Percentiles rank a stretch among this genome's conserved stretches.
These are phyloP conservation scores for Leccinum truebloodii DNA, from an alignment of 768 basidiomycete genomes.

Conservation along the genomic window DNA sequence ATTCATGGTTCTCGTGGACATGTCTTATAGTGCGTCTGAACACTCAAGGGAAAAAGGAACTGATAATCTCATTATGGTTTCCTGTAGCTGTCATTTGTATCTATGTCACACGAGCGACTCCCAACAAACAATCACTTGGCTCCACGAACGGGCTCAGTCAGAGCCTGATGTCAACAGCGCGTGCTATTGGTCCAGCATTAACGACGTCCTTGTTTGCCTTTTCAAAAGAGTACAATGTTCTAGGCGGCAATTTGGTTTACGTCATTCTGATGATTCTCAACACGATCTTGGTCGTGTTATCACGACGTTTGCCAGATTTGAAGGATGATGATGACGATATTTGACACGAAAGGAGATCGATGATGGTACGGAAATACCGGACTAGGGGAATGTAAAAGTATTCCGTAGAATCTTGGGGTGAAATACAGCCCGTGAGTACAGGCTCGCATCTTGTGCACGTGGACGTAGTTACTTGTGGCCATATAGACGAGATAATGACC, in stretches of 20 bases:
- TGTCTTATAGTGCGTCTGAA: constrained; percentile 40
- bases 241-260: constrained; percentile 55
- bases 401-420: no score
- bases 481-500: background rate
- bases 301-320: constrained; percentile 24
- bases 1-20: constrained; percentile 38
- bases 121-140: constrained; percentile 53
- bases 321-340: constrained; percentile 9
- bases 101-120: constrained; percentile 53
- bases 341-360: background rate
- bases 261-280: constrained; percentile 38
- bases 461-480: no score
- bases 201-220: constrained; percentile 55
- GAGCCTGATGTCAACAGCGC: constrained; percentile 44
- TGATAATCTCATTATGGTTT: constrained; percentile 3
- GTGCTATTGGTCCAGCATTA: constrained; percentile 50
- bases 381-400: background rate
- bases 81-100: constrained; percentile 48
- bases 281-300: constrained; percentile 23
- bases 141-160: constrained; percentile 60
- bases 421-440: background rate
- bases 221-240: constrained; percentile 47
- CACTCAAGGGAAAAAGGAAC: background rate
- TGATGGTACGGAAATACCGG: no score
- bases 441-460: no score